Base-by-base conservation (phyloP, 208 protist species). In the Trypanosomatidae sp. region DNA sequence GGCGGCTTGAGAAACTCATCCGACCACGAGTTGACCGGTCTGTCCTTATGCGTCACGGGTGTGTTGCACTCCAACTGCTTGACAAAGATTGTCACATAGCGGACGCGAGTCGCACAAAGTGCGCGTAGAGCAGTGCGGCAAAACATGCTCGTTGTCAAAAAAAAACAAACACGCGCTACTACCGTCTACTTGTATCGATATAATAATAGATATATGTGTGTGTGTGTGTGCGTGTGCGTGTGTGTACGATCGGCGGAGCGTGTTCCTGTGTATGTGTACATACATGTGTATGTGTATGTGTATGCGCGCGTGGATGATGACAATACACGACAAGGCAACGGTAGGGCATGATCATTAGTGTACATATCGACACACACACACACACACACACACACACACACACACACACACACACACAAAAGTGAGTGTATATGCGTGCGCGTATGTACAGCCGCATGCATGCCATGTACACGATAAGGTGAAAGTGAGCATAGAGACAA, bases 1-100 rank as follows among this genome's bases (percentile, higher is more conserved):
- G 74, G 75, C 16, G 78, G 77, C 63, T 85, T 84, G 52, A 83
- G 51, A 48, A 88, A 92, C 72, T 92, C 82, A 53, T 92, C 83
- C 6, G 58, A 56, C 66, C 65, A 87, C n/a, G 70, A 83, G 61
- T 66, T 76, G 28, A 92, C 78, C 13, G 78, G 72, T 48, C 71
- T 80, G 57, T 92, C 75, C 50, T 86, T 86, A 58, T 81, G 72
- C 21, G 83, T 92, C 35, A 92, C 56, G 7, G 83, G 83, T 46
- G 56, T 70, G 32, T 38, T 73, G 21, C 74, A 69, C 57, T 92
- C 78, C 25, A 87, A 56, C 61, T 92, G 83, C 64, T 87, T 84
- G 44, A 92, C 66, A 24, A 86, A 58, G 19, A 88, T 43, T 20
- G 74, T 80, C 28, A 92, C 60, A 41, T 66, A 71, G 7, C 54